Conservation (phyloP, 257 asterid genomes). For the Cruciata laevipes region DNA sequence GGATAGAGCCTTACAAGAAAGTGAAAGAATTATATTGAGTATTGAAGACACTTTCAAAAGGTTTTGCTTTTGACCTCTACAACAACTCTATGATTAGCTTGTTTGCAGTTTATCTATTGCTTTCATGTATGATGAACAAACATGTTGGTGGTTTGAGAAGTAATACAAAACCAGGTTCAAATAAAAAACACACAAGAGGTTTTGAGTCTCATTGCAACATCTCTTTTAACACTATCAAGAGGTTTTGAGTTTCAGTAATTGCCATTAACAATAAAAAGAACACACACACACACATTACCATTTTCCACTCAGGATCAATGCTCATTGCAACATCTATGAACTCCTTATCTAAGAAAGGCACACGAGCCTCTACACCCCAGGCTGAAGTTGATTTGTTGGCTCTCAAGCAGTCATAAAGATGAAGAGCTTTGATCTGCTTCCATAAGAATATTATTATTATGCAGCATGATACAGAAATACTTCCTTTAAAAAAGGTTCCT, state of each 20-base stretch:
- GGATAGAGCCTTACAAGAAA: background rate
- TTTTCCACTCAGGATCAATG: slow-evolving; percentile 94
- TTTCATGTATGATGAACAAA: no score
- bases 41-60: background rate
- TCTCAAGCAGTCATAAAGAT: slow-evolving; percentile 95
- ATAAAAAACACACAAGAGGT: background rate
- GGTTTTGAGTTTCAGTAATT: background rate
- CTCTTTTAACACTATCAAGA: no score
- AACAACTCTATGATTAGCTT: no score
- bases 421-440: slow-evolving; percentile 89
- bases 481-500: background rate
- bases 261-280: background rate
- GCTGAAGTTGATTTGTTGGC: slow-evolving; percentile 97
- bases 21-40: background rate
- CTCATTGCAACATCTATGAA: slow-evolving; percentile 79
- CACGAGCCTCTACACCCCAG: slow-evolving; percentile 99
- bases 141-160: no score
- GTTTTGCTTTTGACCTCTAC: background rate
- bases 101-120: no score
- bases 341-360: slow-evolving; percentile 95
- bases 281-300: slow-evolving; percentile 37
- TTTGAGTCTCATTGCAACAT: background rate
- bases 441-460: slow-evolving; percentile 14
- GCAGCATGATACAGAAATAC: background rate
- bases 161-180: background rate